Percentiles rank a stretch among this genome's conserved stretches.
phyloP scores from a whole-genome alignment of 495 filamentous ascomycete genomes.

The Geoglossum glabrum region DNA sequence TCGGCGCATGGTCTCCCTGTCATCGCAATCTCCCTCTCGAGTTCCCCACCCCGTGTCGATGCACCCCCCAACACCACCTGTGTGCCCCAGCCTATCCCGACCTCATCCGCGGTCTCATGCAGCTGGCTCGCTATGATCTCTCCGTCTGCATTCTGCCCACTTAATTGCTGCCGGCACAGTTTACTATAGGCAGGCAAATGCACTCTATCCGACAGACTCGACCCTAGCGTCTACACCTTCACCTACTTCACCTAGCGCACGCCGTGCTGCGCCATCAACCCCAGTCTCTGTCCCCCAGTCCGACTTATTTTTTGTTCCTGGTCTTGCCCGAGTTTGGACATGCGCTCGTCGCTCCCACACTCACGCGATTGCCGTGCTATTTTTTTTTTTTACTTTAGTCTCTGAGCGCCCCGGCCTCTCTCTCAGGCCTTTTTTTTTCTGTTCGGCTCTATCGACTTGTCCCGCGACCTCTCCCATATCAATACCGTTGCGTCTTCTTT shows the following conservation, averaged over 20 bases:
- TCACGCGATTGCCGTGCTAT: too few species aligned
- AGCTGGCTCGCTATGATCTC: background rate
- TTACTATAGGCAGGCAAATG: background rate
- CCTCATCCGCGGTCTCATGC: background rate
- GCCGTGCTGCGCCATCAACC: background rate
- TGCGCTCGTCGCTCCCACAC: background rate
- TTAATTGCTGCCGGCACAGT: background rate
- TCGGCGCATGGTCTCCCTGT: background rate
- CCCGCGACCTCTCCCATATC: conserved; percentile 1
- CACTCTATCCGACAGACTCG: background rate
- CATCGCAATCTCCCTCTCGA: background rate
- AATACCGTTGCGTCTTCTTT: background rate
- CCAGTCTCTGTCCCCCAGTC: background rate
- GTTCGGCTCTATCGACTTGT: conserved; percentile 1
- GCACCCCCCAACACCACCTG: background rate
- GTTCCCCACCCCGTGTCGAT: background rate
- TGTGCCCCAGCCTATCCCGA: background rate
- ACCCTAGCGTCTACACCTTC: background rate
- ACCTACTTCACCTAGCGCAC: too few species aligned
- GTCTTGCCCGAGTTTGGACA: background rate
- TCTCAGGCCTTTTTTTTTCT: background rate
- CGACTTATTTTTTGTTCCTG: conserved; percentile 2
- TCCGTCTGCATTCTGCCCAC: background rate
- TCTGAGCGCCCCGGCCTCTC: background rate
- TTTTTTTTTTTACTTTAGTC: background rate